phyloP scores from a whole-genome alignment of 2,329 filamentous ascomycete genomes.

The Diaporthe amygdali region DNA sequence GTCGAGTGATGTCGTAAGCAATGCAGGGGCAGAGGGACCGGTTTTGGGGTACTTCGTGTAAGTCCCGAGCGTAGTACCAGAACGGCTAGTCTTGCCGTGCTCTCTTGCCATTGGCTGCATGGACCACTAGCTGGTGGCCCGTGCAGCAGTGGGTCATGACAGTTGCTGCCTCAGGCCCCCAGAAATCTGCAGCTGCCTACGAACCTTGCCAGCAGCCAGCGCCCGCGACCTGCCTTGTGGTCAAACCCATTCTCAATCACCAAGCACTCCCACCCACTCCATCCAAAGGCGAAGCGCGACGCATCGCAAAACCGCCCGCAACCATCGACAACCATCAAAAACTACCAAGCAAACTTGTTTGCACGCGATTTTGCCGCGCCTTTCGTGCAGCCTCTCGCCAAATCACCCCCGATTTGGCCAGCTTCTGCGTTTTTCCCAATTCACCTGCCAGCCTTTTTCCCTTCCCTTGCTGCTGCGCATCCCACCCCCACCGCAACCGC shows the following conservation, averaged over 20 bases:
- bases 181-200: conserved; percentile 33
- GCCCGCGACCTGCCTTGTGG: conserved; percentile 39
- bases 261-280: conserved; percentile 36
- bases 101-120: conserved; percentile 40
- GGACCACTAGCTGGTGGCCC: conserved; percentile 33
- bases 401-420: conserved; percentile 43
- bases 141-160: neutral
- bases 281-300: conserved; percentile 50
- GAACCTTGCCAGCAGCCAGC: conserved; percentile 48
- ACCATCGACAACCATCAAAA: conserved; percentile 64
- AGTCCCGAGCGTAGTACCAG: neutral
- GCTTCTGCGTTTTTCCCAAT: conserved; percentile 47
- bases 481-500: conserved; percentile 24
- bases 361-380: conserved; percentile 60
- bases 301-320: conserved; percentile 65
- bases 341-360: conserved; percentile 56
- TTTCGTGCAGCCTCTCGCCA: conserved; percentile 45
- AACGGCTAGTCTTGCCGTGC: conserved; percentile 1
- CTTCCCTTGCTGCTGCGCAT: conserved; percentile 10
- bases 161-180: conserved; percentile 26
- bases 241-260: conserved; percentile 50
- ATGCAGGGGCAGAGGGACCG: neutral
- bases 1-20: conserved; percentile 3
- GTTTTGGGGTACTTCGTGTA: conserved; percentile 28
- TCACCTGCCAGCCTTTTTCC: conserved; percentile 20